phyloP scores from a whole-genome alignment of 2,329 filamentous ascomycete genomes.

The Tolypocladium endophyticum region DNA sequence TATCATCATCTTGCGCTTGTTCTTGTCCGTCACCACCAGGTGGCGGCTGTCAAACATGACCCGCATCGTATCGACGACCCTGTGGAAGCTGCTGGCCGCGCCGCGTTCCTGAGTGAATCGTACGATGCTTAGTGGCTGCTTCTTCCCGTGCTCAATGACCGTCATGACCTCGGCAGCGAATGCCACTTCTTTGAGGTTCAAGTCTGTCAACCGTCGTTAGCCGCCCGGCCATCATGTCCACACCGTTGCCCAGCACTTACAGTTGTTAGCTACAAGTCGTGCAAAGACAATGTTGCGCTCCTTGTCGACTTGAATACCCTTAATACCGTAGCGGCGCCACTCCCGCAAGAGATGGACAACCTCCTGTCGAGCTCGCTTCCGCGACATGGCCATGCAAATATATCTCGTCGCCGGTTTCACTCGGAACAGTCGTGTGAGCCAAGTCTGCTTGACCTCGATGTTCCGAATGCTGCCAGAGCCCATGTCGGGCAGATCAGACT shows the following conservation, averaged over 20 bases:
- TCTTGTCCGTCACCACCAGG: constrained; percentile 58
- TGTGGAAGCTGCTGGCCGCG: constrained; percentile 82
- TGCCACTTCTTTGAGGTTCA: constrained; percentile 76
- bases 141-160: constrained; percentile 74
- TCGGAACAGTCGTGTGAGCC: constrained; percentile 81
- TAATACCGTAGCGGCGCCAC: constrained; percentile 75
- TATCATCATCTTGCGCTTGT: constrained; percentile 63
- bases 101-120: constrained; percentile 84
- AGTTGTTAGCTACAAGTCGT: constrained; percentile 64
- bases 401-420: constrained; percentile 73
- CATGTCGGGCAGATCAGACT: constrained; percentile 21
- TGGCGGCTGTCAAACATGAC: constrained; percentile 54
- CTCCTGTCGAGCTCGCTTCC: constrained; percentile 64
- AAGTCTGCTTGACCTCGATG: constrained; percentile 66
- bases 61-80: constrained; percentile 68
- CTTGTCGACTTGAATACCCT: constrained; percentile 69
- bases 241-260: constrained; percentile 38
- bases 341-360: constrained; percentile 64
- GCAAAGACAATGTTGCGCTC: constrained; percentile 70
- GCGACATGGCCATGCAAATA: constrained; percentile 62
- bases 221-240: not conserved
- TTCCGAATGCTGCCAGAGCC: constrained; percentile 32
- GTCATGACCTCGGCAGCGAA: constrained; percentile 84
- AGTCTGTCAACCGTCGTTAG: constrained; percentile 38
- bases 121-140: constrained; percentile 65